Percentiles rank a stretch among this genome's conserved stretches.
phyloP scores from a whole-genome alignment of 176 grass and related monocot species.

The Musa itinerans region DNA sequence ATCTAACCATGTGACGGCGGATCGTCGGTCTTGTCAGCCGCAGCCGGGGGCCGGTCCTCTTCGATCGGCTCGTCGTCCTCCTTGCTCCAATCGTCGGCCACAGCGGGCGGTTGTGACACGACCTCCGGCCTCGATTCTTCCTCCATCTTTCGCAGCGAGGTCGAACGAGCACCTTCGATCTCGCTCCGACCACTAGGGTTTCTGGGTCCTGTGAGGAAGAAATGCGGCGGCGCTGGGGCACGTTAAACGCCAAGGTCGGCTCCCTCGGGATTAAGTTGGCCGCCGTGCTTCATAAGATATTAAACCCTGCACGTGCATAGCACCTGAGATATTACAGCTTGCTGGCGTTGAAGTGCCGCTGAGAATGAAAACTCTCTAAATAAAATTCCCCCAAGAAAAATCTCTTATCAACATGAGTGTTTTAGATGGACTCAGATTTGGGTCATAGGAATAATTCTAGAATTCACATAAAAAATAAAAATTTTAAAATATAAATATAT shows the following conservation, averaged over 20 bases:
- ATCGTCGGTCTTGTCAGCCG: neutral
- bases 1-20: neutral
- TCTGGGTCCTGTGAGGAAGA: neutral
- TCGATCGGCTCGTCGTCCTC: constrained; percentile 1
- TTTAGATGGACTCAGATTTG: no score
- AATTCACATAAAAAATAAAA: no score
- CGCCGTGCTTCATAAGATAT: no score
- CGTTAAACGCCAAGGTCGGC: neutral
- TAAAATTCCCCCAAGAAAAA: no score
- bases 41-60: neutral
- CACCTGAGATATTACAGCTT: neutral
- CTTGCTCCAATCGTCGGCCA: constrained; percentile 5
- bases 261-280: neutral
- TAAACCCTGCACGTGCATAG: neutral
- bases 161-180: neutral
- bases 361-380: no score
- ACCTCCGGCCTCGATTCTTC: neutral
- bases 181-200: constrained; percentile 6
- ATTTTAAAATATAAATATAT: no score
- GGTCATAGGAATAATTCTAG: no score
- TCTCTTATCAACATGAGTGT: no score
- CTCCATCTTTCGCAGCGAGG: constrained; percentile 2
- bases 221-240: neutral
- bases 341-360: no score
- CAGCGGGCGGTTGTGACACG: neutral